Evolutionary conservation across 306 rosid genomes (phyloP).

Genomic region (Inga leiocalycina): DNA sequence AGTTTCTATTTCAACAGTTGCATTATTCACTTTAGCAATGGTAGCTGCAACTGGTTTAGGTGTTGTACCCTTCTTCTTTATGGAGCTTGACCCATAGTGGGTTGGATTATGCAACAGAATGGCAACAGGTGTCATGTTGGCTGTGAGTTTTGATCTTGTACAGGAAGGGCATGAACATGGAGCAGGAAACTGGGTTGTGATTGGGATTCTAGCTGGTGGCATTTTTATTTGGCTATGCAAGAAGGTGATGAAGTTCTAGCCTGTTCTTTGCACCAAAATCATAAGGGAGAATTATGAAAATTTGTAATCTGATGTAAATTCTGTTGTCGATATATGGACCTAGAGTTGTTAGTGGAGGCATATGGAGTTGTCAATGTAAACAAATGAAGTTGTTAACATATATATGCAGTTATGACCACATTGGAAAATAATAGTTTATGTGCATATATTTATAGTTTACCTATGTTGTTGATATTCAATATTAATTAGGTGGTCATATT

Average conservation of each 20-base stretch:
- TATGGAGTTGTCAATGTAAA: too few relatives aligned
- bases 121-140: constrained; percentile 99
- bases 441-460: too few relatives aligned
- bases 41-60: constrained; percentile 99
- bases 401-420: too few relatives aligned
- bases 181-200: too few relatives aligned
- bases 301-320: too few relatives aligned
- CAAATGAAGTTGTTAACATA: too few relatives aligned
- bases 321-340: too few relatives aligned
- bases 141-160: constrained; percentile 92
- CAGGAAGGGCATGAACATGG: constrained; percentile 77
- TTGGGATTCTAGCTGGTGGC: constrained; percentile 87
- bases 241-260: constrained; percentile 51
- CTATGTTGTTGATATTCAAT: too few relatives aligned
- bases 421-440: too few relatives aligned
- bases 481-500: too few relatives aligned
- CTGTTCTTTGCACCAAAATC: constrained; percentile 17
- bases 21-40: constrained; percentile 51
- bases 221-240: constrained; percentile 92
- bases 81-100: constrained; percentile 98
- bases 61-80: constrained; percentile 97
- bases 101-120: constrained; percentile 97
- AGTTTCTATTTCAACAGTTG: too few relatives aligned
- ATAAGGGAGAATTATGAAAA: neutral
- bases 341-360: too few relatives aligned